Base-by-base conservation (phyloP, 1,284 basidiomycete genomes). In the Irpex lacteus region DNA sequence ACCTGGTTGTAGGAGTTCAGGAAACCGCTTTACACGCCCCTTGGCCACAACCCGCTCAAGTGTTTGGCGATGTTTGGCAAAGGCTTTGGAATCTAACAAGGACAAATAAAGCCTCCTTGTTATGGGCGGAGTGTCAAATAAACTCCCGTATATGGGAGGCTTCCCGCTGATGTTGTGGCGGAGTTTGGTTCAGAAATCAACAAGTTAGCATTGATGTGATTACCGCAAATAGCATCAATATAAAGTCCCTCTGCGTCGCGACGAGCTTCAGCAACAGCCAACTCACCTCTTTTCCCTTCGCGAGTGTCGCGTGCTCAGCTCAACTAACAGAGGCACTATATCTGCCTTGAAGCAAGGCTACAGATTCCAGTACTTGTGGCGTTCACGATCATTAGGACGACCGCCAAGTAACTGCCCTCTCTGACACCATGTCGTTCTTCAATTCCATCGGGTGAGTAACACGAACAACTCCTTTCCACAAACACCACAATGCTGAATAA, bases 371-470 rank as follows among this genome's bases (percentile, higher is more conserved):
- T 11, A 9, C 15, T 44, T 15, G 15, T 11, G 8, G 15, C 40
- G 40, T 44, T 15, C 40, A 44, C 8, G 15, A 15, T 15, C 5
- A 15, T 5, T 5, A 44, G 40, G 15, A 44, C 11, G 3, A 52
- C 11, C 15, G 7, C 8, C 18, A 52, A n/a, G 50, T 21, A 3
- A 26, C 26, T 26, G 26, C 3, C 26, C 26, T 52, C 4, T 8
- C 18, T 52, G 19, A 13, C 61, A 54, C 32, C 61, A 91, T 91
- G 89, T 91, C 89, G 40, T 91, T 91, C 77, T 90, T 92, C 77
- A 91, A 90, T 72, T 88, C 88, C 32, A 83, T 92, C 55, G 86
- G 90, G 90, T 91, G 68, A 63, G 85, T 77, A 59, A 18, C 19
- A 9, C 37, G 9, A 15, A 40, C 5, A 47, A 8, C 40, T 21